Evolutionary conservation across 768 basidiomycete species (phyloP), one percentile per base, ranked within the genome.

Genomic region (Auricularia sp.): DNA sequence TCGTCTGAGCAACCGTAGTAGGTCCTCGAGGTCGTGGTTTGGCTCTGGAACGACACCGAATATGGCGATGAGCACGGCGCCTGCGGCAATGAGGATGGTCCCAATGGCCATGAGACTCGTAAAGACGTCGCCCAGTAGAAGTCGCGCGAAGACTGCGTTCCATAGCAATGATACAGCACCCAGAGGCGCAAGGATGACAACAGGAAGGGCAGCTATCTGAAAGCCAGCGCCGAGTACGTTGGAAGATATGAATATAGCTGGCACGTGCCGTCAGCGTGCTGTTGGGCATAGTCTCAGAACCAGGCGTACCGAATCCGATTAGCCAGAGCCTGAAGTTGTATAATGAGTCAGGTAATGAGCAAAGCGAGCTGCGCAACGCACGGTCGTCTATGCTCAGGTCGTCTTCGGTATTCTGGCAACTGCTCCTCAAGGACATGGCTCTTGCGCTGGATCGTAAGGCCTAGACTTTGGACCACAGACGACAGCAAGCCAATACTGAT

Each of bases 11-110:
- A 96, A 80, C 33, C 73, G 73, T 33, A 98, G 80, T 33, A 98
- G 82, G 72, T 94, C 92, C 66, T 94, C 90, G 18, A 98, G 79
- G 1, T 89, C 87, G 67, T 90, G 90, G 11, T 90, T 92, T 13
- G 85, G 85, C 75, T 96, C 94, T 21, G 90, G 87, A 0, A 98
- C 92, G 69, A 94, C 92, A 59, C 94, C 94, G 71, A 95, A 98
- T 62, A 94, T 77, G 16, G 90, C 94, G 65, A 98, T 93, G 66
- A 95, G 81, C 51, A 91, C 86, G 5, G 94, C 94, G 35, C 94
- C 94, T 18, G 86, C 86, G 1, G 92, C 90, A 67, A 98, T 94
- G 72, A 95, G 79, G 54, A 90, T 75, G 2, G 94, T 96, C 62
- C 92, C 94, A n/a, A 92, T 75, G 56, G 91, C 77, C 84, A 94